Evolutionary conservation across 2,329 filamentous ascomycete genomes (phyloP), one percentile per base, ranked within the genome.

Genomic region (Botryotinia narcissicola): DNA sequence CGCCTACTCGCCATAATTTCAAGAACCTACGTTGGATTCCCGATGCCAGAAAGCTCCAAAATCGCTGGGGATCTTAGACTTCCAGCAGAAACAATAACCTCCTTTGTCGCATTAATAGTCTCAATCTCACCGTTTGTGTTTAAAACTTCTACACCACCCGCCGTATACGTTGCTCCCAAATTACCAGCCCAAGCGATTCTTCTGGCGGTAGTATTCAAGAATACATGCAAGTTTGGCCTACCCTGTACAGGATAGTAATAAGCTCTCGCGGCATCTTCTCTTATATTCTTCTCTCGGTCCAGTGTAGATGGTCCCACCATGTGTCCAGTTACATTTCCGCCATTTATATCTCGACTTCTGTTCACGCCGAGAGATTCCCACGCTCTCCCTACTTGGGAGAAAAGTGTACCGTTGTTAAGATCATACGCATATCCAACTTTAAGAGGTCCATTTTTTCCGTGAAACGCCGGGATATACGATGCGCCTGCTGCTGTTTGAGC

Each of bases 41-140:
- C 81, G 71, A 82, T 78, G 20, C 81, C 81, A 12, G 82, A 82
- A 22, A 81, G 74, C 75, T 83, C 81, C 20, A 83, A 77, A 25
- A 83, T 73, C 70, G 81, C 78, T 12, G 82, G 81, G 5, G 78
- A 74, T 78, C 70, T 77, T 54, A 73, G 77, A 48, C 66, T 75
- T 1, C 81, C 81, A 25, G 79, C 79, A 37, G 76, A 77, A 18
- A 82, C 62, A 62, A 82, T 77, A 10, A 82, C 80, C 54, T 81
- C 81, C 60, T 78, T 78, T 40, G 51, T 75, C 6, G 78, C 80
- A 12, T 75, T 74, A 3, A 81, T 75, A 14, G 51, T 75, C 44
- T 75, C 48, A 4, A 71, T 57, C n/a, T 73, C 73, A 2, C 74
- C 74, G 40, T 75, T 69, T 12, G 62, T 54, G 29, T 66, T 44